A percentile compares a stretch with the other conserved stretches of the same genome.
phyloP scores from a whole-genome alignment of 768 basidiomycete species.

The Leccinum sublutescens region DNA sequence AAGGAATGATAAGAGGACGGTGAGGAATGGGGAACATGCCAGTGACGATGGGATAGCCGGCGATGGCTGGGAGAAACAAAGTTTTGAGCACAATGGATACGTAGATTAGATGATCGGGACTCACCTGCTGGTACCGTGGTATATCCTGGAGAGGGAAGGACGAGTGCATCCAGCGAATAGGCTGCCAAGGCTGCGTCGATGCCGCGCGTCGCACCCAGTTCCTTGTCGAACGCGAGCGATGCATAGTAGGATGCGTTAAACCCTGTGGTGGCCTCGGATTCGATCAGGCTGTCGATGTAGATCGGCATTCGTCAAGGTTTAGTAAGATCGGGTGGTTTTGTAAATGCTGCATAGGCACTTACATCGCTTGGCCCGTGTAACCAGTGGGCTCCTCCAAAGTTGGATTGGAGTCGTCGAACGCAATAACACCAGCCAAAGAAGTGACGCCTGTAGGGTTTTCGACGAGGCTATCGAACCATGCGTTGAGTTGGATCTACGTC shows the following conservation, averaged over 20 bases:
- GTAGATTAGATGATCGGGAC: not conserved
- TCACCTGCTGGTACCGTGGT: constrained; percentile 22
- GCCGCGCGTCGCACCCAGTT: constrained; percentile 48
- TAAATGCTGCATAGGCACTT: constrained; percentile 23
- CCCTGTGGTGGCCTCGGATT: constrained; percentile 26
- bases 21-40: constrained; percentile 12
- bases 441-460: constrained; percentile 59
- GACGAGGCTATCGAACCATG: constrained; percentile 45
- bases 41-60: constrained; percentile 36
- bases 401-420: constrained; percentile 51
- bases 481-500: constrained; percentile 50
- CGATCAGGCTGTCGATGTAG: constrained; percentile 16
- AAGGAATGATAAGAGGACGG: not conserved
- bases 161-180: constrained; percentile 48
- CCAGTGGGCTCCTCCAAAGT: constrained; percentile 43
- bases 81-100: not conserved
- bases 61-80: constrained; percentile 24
- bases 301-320: not conserved
- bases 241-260: constrained; percentile 38
- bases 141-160: constrained; percentile 40
- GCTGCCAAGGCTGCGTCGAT: constrained; percentile 52
- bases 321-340: not conserved
- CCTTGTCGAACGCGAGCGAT: constrained; percentile 45
- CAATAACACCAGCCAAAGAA: constrained; percentile 55
- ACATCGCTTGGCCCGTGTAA: constrained; percentile 36